Evolutionary conservation across 1,284 basidiomycete genomes (phyloP), one percentile per base, ranked within the genome.

Genomic region (Cutaneotrichosporon sp.): DNA sequence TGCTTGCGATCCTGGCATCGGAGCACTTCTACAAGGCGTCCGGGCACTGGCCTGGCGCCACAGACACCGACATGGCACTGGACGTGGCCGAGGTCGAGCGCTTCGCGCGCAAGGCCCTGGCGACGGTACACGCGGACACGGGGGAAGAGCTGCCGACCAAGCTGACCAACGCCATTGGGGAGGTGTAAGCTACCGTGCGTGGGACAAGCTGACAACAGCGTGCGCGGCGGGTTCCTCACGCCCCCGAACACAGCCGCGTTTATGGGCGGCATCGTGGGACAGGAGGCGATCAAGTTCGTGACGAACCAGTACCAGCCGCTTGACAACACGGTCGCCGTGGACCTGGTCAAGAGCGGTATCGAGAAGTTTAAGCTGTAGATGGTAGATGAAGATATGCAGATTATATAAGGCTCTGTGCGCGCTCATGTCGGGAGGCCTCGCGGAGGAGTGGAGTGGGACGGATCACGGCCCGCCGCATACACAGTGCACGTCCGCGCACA

Each of bases 281-380:
- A 99, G 73, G 97, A 99, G 80, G 88, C 89, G 8, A 98, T 99
- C 85, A 99, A 99, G 85, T 85, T 98, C 80, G 89, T 97, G 72
- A 98, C 96, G 66, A 89, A 88, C 75, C 97, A 99, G 81, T 99
- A 99, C 78, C 85, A 93, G 22, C 96, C 96, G 2, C 85, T 97
- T 63, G 88, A 90, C 72, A 92, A 93, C 22, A 90, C 89, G 66
- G 92, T 90, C 69, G 84, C 93, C 31, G 84, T 96, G 60, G 94
- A 99, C 81, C 85, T 97, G 65, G 86, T 98, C 58, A 76, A 78
- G 67, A 76, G 76, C 47, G 67, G 71, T 46, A 70, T 77, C 21
- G 73, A 74, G 38, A 80, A 78, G 67, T 78, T 74, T 65, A 76
- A 76, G 68, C 70, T 80, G 58, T 79, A 72, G 66, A 64, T 38